Evolutionary conservation across 2,329 filamentous ascomycete genomes (phyloP), one percentile per base, ranked within the genome.

Genomic region (Raffaelea arxii): DNA sequence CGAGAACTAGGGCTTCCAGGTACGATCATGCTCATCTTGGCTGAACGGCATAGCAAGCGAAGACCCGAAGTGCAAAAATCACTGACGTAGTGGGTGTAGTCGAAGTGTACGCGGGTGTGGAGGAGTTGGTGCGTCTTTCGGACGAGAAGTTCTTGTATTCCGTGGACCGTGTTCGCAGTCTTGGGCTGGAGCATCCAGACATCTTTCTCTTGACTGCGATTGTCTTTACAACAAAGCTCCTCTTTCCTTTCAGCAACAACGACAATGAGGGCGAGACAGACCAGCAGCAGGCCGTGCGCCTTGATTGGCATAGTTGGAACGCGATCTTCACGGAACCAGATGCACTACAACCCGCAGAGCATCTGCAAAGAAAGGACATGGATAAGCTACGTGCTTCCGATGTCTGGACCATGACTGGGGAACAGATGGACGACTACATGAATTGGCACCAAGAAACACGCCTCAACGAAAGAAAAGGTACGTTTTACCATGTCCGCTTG

Each of bases 221-320:
- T 4, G 68, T 95, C 3, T 72, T 94, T 14, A 79, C 84, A 4
- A 80, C 84, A 4, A 96, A 96, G 56, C 62, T 95, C 3, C 70
- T 84, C 19, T 89, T 87, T 55, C 87, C 91, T 0, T 78, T 95
- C 39, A 79, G 87, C 56, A 62, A 58, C 32, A 70, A 68, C 18
- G 53, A 66, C 4, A 37, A n/a, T n/a, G n/a, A n/a, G n/a, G n/a
- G n/a, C 18, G 53, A 66, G n/a, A 18, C 9, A 18, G 39, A 64
- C 10, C 82, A 86, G 48, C 74, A 80, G 1, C 70, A 77, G 14
- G 68, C 69, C 4, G 63, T 80, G n/a, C 62, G 64, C 19, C 68
- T 96, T 46, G 69, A 91, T 58, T 97, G 91, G 91, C 52, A 63
- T 1, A 64, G 63, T 25, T 97, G 91, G 91, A 65, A 68, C 40